Conservation (phyloP, 2,329 filamentous ascomycete species). For the Pseudocercospora macadamiae region DNA sequence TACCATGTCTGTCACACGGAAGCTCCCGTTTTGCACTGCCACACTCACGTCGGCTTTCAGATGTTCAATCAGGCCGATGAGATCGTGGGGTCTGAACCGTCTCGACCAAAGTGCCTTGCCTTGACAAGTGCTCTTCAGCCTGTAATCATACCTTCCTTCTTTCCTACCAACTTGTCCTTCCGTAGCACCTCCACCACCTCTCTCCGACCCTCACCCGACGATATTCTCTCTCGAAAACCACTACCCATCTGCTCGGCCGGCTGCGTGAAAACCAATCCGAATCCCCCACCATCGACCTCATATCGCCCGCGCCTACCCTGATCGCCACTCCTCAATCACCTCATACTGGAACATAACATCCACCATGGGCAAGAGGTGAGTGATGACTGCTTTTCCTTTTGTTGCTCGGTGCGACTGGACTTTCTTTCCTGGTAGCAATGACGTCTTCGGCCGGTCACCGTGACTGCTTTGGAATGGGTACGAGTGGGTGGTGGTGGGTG, state of each 20-base stretch:
- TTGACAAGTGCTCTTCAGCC: not conserved
- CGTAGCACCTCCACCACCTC: not conserved
- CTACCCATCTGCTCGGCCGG: not conserved
- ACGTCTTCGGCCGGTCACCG: conserved; percentile 20
- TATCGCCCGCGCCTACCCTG: too few relatives aligned
- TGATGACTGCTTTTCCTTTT: conserved; percentile 17
- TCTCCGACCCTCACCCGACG: too few relatives aligned
- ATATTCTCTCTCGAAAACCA: not conserved
- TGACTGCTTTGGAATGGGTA: conserved; percentile 1
- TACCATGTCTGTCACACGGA: not conserved
- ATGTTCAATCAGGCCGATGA: not conserved
- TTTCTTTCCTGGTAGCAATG: conserved; percentile 12
- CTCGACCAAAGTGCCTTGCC: too few relatives aligned
- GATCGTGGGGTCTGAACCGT: not conserved
- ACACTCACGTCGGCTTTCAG: not conserved
- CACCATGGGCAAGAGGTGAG: conserved; percentile 38
- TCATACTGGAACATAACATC: conserved; percentile 22
- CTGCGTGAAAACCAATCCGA: not conserved
- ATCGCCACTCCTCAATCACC: conserved; percentile 7
- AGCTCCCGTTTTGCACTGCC: not conserved
- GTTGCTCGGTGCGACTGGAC: conserved; percentile 12
- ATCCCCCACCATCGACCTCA: too few relatives aligned
- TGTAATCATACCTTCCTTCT: not conserved
- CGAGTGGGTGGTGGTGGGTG: not conserved
- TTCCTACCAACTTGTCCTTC: not conserved